Conservation (phyloP, 345 rosid species). For the Combretum micranthum region DNA sequence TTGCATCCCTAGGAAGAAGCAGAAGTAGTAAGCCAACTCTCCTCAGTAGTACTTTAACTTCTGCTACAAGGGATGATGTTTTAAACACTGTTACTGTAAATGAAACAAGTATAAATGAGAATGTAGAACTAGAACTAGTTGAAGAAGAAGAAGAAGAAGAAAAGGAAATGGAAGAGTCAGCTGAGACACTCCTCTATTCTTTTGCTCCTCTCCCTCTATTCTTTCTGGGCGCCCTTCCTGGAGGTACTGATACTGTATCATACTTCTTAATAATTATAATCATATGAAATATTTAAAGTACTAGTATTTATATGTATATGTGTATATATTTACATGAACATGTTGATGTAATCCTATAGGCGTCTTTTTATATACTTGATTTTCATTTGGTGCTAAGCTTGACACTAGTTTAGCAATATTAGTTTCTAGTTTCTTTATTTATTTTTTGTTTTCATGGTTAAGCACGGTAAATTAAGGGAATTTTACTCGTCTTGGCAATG, state of each 20-base stretch:
- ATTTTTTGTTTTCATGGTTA: too few relatives aligned
- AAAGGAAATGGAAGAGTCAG: slow-evolving; percentile 15
- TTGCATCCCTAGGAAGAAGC: too few relatives aligned
- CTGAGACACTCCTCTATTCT: slow-evolving; percentile 56
- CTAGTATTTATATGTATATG: too few relatives aligned
- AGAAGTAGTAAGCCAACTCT: too few relatives aligned
- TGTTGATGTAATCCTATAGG: background rate
- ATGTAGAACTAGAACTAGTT: slow-evolving; percentile 11
- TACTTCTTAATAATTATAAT: background rate
- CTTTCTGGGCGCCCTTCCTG: slow-evolving; percentile 70
- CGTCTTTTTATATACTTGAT: too few relatives aligned
- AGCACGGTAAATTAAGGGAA: too few relatives aligned
- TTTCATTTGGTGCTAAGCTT: too few relatives aligned
- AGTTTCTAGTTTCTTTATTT: background rate
- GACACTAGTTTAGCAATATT: too few relatives aligned
- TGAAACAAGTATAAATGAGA: background rate
- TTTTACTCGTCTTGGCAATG: too few relatives aligned
- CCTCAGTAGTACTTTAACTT: too few relatives aligned
- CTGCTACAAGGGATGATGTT: too few relatives aligned
- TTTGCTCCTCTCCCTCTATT: slow-evolving; percentile 63
- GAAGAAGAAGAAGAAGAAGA: slow-evolving; percentile 6
- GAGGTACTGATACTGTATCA: slow-evolving; percentile 37
- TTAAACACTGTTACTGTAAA: too few relatives aligned
- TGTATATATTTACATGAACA: background rate
- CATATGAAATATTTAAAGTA: background rate